phyloP scores from a whole-genome alignment of 106 monocot genomes.

The Platanthera zijinensis region DNA sequence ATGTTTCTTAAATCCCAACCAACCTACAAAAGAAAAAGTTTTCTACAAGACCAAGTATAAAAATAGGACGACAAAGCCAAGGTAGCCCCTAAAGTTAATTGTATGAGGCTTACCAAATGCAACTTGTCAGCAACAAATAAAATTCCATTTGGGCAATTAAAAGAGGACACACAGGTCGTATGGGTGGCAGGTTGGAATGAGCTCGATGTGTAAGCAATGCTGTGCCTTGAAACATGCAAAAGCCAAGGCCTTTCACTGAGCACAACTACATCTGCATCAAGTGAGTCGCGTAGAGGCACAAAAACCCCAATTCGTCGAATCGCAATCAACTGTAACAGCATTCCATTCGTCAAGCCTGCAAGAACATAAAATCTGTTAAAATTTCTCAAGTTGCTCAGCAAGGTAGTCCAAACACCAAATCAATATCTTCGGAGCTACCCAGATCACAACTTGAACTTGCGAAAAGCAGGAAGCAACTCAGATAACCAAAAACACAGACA shows the following conservation, averaged over 20 bases:
- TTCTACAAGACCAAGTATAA: too few relatives aligned
- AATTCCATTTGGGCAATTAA: conserved; percentile 73
- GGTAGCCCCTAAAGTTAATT: neutral
- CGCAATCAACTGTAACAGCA: conserved; percentile 75
- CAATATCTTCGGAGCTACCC: too few relatives aligned
- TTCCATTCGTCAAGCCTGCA: conserved; percentile 94
- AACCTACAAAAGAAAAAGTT: too few relatives aligned
- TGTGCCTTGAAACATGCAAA: conserved; percentile 66
- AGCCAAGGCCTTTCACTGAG: conserved; percentile 93
- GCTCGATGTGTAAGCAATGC: conserved; percentile 79
- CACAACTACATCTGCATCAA: conserved; percentile 84
- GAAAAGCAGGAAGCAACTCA: too few relatives aligned
- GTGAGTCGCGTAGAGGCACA: conserved; percentile 63
- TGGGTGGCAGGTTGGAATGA: conserved; percentile 90
- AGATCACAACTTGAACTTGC: too few relatives aligned
- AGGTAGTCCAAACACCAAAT: too few relatives aligned
- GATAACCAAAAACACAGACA: too few relatives aligned
- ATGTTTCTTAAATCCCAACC: too few relatives aligned
- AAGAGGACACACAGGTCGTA: conserved; percentile 66
- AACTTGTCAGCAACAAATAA: conserved; percentile 64
- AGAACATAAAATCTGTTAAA: conserved; percentile 79
- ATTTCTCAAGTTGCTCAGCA: too few relatives aligned
- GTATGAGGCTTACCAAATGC: conserved; percentile 39
- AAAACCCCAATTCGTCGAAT: conserved; percentile 73
- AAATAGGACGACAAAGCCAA: neutral